Evolutionary conservation across 306 rosid species (phyloP), one percentile per base, ranked within the genome.

Genomic region (Leucaena leucocephala): DNA sequence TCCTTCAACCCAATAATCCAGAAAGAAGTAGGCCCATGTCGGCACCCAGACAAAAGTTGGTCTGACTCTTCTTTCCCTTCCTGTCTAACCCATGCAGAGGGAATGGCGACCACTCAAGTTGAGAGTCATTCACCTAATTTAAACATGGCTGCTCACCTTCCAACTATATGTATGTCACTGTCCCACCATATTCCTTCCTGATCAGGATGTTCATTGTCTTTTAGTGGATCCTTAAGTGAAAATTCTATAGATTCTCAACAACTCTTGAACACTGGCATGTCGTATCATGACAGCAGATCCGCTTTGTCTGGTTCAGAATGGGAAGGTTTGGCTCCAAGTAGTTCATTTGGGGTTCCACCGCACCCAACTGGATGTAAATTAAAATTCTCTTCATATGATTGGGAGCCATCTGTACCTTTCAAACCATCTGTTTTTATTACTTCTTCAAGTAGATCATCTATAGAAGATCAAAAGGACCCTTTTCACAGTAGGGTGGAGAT

Each of bases 321-420:
- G 13, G 34, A 55, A 55, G 34, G 33, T 8, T 57, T 57, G 71
- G 75, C 84, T 40, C 65, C 49, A 14, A 3, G 12, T 35, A 7
- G 33, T 50, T 36, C 75, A 16, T 79, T 63, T 70, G 71, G 68
- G 17, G 72, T 61, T 45, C 68, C 85, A 36, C 36, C 55, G 61
- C 74, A 14, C 68, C 68, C 80, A 58, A 71, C 75, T 49, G 82
- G 81, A 36, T 66, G 50, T 74, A 82, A 76, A 83, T 59, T 42
- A 42, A 81, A 80, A 67, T 61, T 70, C 77, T 78, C 85, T 74
- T 85, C 82, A 4, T 45, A 78, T 58, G 87, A 86, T 71, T 90
- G 94, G 94, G 90, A 86, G 78, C 90, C 94, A 36, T 90, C 91
- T 64, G 62, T 82, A 62, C 94, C 91, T 39, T 87, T 90, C 77